Base-by-base conservation (phyloP, 202 grass and related monocot species). In the Setaria viridis region DNA sequence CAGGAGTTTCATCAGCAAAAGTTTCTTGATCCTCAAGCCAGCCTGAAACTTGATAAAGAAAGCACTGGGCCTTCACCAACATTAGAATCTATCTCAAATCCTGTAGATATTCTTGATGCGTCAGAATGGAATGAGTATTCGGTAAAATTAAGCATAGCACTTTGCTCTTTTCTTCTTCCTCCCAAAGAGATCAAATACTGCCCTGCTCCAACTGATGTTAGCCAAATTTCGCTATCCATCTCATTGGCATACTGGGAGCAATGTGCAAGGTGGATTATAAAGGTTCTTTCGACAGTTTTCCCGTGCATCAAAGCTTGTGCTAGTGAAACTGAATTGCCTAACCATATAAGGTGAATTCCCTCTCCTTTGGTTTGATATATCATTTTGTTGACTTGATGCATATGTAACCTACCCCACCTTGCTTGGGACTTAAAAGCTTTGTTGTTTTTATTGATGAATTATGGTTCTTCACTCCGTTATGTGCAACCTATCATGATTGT, bases 201-300 rank as follows among this genome's bases (percentile, higher is more conserved):
- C 70, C 66, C 82, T 92, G 82, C 72, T 74, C 33, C 76, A 65
- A 77, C 80, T 65, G 60, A 90, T 91, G 81, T 86, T 70, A 88
- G 84, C 75, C 86, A 87, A 86, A 90, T 88, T 91, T 90, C 88
- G 51, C 77, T 89, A 53, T 86, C 91, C 86, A 85, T 92, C 76
- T 92, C 96, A 33, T 82, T 95, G 81, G 96, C 90, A 53, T 99
- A 95, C 85, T 94, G 96, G 90, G 96, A 99, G 65, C 96, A 95
- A 92, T 90, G 91, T 86, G 90, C 82, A 43, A 92, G 93, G 72
- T 99, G 96, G 93, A 88, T 95, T 62, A 92, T 99, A 75, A 99
- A 94, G 85, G 92, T 95, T 90, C 88, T 99, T 85, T 81, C 90
- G 56, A 99, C 96, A 77, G 93, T 92, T 81, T 94, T 96, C 79